phyloP scores from a whole-genome alignment of 352 stramenopile species.

The Phytopythium sindhum region DNA sequence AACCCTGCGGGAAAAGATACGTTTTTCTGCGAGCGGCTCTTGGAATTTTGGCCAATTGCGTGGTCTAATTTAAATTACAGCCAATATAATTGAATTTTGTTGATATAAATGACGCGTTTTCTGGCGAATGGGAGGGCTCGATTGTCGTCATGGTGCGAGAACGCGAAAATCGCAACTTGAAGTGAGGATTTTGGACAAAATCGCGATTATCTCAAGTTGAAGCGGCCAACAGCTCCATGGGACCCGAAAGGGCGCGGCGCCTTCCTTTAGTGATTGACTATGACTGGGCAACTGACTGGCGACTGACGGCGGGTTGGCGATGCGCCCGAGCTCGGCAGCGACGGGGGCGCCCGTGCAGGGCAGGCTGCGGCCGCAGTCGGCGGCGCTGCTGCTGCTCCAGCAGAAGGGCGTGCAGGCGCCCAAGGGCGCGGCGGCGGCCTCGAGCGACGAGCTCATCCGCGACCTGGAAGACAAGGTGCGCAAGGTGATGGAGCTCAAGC shows the following conservation, averaged over 20 bases:
- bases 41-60: neutral
- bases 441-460: constrained; percentile 74
- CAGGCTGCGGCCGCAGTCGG: constrained; percentile 35
- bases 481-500: constrained; percentile 79
- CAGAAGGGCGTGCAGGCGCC: neutral
- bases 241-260: neutral
- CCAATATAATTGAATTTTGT: neutral
- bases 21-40: neutral
- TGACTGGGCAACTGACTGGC: too few species aligned
- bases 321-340: constrained; percentile 6
- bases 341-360: constrained; percentile 21
- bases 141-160: too few species aligned
- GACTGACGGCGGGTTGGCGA: neutral
- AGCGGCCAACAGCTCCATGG: neutral
- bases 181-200: neutral
- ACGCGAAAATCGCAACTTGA: neutral
- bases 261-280: too few species aligned
- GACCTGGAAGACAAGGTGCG: constrained; percentile 74
- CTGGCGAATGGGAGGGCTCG: neutral
- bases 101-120: neutral
- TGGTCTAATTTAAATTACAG: neutral
- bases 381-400: constrained; percentile 21
- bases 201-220: neutral
- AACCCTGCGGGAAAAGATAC: constrained; percentile 7
- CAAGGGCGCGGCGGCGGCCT: constrained; percentile 12